A percentile compares a stretch with the other conserved stretches of the same genome.
Conservation (phyloP, 2,329 filamentous ascomycete genomes). For the Parastagonospora avenae region DNA sequence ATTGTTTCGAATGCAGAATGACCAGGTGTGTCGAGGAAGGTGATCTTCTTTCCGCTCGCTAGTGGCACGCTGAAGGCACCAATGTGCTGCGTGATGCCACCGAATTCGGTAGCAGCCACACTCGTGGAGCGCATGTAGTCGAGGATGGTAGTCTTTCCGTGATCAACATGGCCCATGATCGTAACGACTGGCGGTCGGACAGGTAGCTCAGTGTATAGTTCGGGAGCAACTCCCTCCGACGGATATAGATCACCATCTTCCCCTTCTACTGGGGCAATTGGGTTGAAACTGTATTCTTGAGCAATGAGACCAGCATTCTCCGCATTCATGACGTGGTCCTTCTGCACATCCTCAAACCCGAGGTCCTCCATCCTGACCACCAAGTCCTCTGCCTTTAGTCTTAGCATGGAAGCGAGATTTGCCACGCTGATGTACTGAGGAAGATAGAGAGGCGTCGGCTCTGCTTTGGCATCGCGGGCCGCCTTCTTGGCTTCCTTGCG, state of each 20-base stretch:
- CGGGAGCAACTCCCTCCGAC: constrained; percentile 49
- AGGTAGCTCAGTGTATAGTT: constrained; percentile 72
- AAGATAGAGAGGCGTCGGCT: constrained; percentile 65
- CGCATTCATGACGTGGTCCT: constrained; percentile 85
- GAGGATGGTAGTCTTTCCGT: constrained; percentile 95
- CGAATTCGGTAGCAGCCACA: constrained; percentile 87
- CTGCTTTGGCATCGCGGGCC: constrained; percentile 32
- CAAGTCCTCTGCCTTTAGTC: constrained; percentile 73
- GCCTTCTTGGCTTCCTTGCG: constrained; percentile 44
- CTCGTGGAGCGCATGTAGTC: constrained; percentile 94
- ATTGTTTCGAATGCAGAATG: constrained; percentile 96
- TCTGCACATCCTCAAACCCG: constrained; percentile 86
- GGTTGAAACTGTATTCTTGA: constrained; percentile 90
- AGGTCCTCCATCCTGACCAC: constrained; percentile 77
- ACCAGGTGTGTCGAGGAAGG: constrained; percentile 94
- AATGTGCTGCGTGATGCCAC: constrained; percentile 98
- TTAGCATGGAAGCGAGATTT: constrained; percentile 76
- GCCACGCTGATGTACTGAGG: constrained; percentile 92
- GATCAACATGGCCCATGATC: constrained; percentile 99
- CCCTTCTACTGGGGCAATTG: constrained; percentile 69
- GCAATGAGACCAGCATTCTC: constrained; percentile 91
- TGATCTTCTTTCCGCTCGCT: constrained; percentile 82
- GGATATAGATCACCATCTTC: constrained; percentile 75
- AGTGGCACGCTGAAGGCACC: constrained; percentile 93
- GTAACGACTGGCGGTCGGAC: constrained; percentile 89